Evolutionary conservation across 164 flowering plant genomes (phyloP).

Genomic region (Sedum album): DNA sequence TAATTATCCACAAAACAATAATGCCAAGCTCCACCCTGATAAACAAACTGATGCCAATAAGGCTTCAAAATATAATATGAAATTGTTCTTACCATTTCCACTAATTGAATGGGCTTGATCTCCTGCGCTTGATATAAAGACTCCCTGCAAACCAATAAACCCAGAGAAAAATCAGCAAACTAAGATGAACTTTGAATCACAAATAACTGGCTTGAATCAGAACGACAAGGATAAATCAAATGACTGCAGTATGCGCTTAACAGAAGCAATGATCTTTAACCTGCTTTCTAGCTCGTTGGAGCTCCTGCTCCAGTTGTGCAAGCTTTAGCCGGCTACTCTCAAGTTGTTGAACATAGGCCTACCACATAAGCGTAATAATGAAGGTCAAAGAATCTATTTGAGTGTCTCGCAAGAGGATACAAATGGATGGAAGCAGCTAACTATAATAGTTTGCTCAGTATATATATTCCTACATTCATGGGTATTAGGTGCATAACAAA

Average conservation of each 20-base stretch:
- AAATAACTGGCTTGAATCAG: not conserved
- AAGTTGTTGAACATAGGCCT: conserved; percentile 11
- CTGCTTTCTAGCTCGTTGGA: conserved; percentile 11
- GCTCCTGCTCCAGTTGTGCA: conserved; percentile 9
- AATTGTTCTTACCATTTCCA: conserved; percentile 5
- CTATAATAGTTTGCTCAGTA: not conserved
- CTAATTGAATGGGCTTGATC: conserved; percentile 6
- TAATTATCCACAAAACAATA: not conserved
- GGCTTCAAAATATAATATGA: not conserved
- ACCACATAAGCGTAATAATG: not conserved
- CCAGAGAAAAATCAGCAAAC: not conserved
- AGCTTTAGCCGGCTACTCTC: conserved; percentile 11
- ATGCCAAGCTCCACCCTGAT: not conserved
- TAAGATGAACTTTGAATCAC: not conserved
- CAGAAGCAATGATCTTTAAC: not conserved
- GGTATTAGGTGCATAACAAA: not conserved
- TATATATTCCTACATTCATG: too few species aligned
- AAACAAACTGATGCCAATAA: not conserved
- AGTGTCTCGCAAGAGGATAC: not conserved
- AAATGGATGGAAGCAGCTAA: not conserved
- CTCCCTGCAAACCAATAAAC: not conserved
- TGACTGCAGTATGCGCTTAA: not conserved
- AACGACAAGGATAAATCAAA: not conserved
- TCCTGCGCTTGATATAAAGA: conserved; percentile 6
- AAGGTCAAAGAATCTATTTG: not conserved